Percentiles rank a stretch among this genome's conserved stretches.
These are phyloP conservation scores for Arabidopsis arenosa DNA, from an alignment of 345 rosid species.

Conservation along the genomic window DNA sequence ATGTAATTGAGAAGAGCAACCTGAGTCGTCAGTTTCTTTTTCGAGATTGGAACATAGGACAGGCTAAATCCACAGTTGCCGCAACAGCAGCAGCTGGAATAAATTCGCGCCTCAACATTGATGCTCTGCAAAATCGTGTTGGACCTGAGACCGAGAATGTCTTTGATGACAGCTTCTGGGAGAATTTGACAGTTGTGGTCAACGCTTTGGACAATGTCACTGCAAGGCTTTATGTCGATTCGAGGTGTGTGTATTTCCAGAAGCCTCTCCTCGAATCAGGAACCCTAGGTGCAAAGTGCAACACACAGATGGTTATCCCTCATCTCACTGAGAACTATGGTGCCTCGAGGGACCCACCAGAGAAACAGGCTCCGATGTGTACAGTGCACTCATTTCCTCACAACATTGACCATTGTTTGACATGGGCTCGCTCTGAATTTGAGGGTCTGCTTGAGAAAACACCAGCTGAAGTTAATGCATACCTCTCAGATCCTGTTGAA, in stretches of 20 bases:
- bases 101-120: constrained; percentile 64
- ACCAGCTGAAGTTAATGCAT: constrained; percentile 89
- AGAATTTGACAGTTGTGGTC: constrained; percentile 69
- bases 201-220: constrained; percentile 91
- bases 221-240: constrained; percentile 91
- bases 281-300: constrained; percentile 88
- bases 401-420: constrained; percentile 92
- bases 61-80: constrained; percentile 81
- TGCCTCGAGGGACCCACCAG: constrained; percentile 93
- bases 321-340: constrained; percentile 95
- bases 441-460: constrained; percentile 94
- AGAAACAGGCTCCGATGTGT: constrained; percentile 98
- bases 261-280: constrained; percentile 97
- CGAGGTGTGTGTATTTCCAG: constrained; percentile 90
- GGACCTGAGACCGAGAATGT: constrained; percentile 69
- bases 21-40: constrained; percentile 80
- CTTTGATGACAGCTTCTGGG: constrained; percentile 88
- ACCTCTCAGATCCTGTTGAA: constrained; percentile 67
- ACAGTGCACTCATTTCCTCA: constrained; percentile 96
- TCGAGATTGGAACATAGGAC: constrained; percentile 83
- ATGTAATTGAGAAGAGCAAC: constrained; percentile 81
- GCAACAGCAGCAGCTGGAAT: constrained; percentile 69
- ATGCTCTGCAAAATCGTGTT: constrained; percentile 73
- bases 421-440: constrained; percentile 96
- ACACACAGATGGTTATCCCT: constrained; percentile 98